Base-by-base conservation (phyloP, 495 filamentous ascomycete genomes). In the Annulohypoxylon stygium region DNA sequence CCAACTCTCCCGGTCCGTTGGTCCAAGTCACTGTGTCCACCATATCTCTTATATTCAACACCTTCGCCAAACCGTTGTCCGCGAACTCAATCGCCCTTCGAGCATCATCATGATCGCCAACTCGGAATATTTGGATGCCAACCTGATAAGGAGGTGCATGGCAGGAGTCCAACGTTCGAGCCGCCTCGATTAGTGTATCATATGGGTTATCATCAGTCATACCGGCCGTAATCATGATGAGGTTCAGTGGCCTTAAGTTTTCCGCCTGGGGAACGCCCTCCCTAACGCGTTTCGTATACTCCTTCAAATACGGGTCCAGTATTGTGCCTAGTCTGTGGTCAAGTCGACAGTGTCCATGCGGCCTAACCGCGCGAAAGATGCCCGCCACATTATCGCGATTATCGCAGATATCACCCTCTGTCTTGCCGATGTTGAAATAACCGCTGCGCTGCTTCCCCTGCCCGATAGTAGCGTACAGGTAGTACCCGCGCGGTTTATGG, bases 61-160 rank as follows among this genome's bases (percentile, higher is more conserved):
- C 51, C 41, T 86, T 82, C 54, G 84, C 78, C 43, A 95, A 75
- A 14, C 83, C 85, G 81, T 95, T 90, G 75, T 97, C 93, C 36
- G 94, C 80, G 30, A 88, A 84, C 78, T 89, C 79, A 60, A 96
- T 75, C 74, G 89, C 88, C 76, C 83, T 75, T 18, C 82, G 82
- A 2, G 90, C 93, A 2, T 78, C 82, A 25, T 82, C 75, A 72
- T 95, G 91, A 37, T 90, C 85, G 34, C 94, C 94, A 33, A 97
- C 90, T 80, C 95, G 93, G 80, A 97, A 92, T 77, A 97, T 94
- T 75, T 97, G 94, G 58, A 97, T 90, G 2, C 94, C 93, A 2
- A 96, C 83, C 80, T 97, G 94, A 83, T 91, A 92, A 34, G 90
- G 84, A 48, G 89, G 86, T 4, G 93, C 93, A n/a, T 90, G 84